phyloP scores from a whole-genome alignment of 2,329 filamentous ascomycete genomes.

The Conoideocrella luteorostrata region DNA sequence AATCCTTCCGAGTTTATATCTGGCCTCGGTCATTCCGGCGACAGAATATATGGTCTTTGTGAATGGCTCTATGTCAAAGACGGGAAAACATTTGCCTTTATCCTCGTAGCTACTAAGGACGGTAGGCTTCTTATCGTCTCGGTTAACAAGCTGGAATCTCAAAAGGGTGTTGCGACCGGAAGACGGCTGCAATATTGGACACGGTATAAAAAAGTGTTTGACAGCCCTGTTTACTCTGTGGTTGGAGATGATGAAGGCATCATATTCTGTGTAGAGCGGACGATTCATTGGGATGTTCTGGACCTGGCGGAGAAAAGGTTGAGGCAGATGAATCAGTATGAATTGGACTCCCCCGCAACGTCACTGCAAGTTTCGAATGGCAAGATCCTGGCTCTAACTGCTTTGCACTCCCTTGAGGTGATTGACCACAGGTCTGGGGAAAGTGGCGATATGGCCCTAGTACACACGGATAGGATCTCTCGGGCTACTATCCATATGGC shows the following conservation, averaged over 20 bases:
- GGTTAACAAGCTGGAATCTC: slow-evolving; percentile 24
- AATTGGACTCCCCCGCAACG: slow-evolving; percentile 47
- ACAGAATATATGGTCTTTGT: slow-evolving; percentile 53
- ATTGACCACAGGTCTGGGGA: slow-evolving; percentile 40
- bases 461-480: slow-evolving; percentile 40
- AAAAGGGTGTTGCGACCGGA: slow-evolving; percentile 11
- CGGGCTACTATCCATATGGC: slow-evolving; percentile 41
- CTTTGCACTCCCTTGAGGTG: slow-evolving; percentile 48
- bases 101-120: slow-evolving; percentile 52
- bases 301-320: slow-evolving; percentile 46
- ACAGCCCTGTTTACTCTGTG: slow-evolving; percentile 48
- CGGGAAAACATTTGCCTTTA: slow-evolving; percentile 53
- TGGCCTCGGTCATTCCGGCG: slow-evolving; percentile 49
- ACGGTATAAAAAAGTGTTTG: slow-evolving; percentile 40
- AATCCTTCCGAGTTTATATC: slow-evolving; percentile 42
- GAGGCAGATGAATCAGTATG: slow-evolving; percentile 36
- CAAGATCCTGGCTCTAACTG: slow-evolving; percentile 46
- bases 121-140: slow-evolving; percentile 53
- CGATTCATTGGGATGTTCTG: slow-evolving; percentile 50
- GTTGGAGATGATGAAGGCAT: slow-evolving; percentile 49
- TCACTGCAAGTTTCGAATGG: slow-evolving; percentile 40
- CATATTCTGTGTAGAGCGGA: slow-evolving; percentile 47
- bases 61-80: slow-evolving; percentile 59
- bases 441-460: slow-evolving; percentile 28
- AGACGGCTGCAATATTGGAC: slow-evolving; percentile 43